Evolutionary conservation across 208 protist species (phyloP), one percentile per base, ranked within the genome.

Genomic region (Leishmania major): DNA sequence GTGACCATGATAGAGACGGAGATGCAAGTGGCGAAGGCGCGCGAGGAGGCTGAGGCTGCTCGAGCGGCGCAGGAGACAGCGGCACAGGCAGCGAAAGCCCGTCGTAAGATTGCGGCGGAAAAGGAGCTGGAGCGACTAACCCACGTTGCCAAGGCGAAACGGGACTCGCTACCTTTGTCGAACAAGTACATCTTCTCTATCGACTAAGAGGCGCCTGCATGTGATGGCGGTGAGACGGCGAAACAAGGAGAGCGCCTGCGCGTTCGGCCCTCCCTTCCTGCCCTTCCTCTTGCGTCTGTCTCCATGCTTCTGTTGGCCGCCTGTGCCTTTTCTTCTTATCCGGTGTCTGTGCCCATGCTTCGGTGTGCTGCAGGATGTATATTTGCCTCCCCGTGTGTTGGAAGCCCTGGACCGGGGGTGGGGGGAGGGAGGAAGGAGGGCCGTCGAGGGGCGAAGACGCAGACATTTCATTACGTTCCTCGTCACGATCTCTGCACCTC

Each of bases 141-240:
- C 59, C 83, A 85, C 49, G 60, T 82, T 59, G 86, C 88, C 49
- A 75, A 83, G 75, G 80, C 85, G 53, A 90, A 90, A 57, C 90
- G 90, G 77, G 37, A 73, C n/a, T 82, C 86, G n/a, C 35, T 96
- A 51, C 95, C 95, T 4, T 77, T 97, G 53, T 75, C 74, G 1
- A 97, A 95, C 83, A 90, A 88, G 80, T 88, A 95, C 84, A 94
- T 97, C 78, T 96, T 96, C 73, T 64, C 92, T 43, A 96, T 97
- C 76, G 93, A 97, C 62, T 97, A 90, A 80, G 19, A 10, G 53
- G 17, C 0, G 28, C 5, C 35, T 51, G 43, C 25, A 31, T 47
- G 67, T 15, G 37, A 31, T 74, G 69, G 17, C 40, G 28, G 35
- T 59, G 53, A 25, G 47, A 53, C 51, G 51, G 73, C 51, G n/a